Evolutionary conservation across 768 basidiomycete genomes (phyloP).

Genomic region (Chiua virens): DNA sequence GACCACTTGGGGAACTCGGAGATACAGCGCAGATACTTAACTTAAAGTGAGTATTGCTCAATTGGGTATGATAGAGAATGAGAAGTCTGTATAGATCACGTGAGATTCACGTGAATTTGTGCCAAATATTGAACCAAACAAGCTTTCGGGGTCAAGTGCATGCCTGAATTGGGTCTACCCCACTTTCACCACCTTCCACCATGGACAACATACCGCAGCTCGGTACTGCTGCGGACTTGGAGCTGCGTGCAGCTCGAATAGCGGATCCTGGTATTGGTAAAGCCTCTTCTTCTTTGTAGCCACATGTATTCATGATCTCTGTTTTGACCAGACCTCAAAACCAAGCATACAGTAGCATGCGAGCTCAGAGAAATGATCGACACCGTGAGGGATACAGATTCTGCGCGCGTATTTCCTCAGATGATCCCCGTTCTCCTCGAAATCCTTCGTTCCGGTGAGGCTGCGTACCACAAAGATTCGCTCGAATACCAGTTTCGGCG

Average conservation of each 20-base stretch:
- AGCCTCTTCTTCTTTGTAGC: conserved; percentile 11
- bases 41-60: too few relatives aligned
- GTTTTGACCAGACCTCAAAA: conserved; percentile 56
- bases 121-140: conserved; percentile 35
- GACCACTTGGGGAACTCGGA: too few relatives aligned
- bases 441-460: conserved; percentile 66
- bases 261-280: conserved; percentile 74
- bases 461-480: conserved; percentile 64
- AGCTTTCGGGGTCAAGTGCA: conserved; percentile 28
- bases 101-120: conserved; percentile 30
- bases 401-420: conserved; percentile 63
- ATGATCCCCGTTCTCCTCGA: conserved; percentile 75
- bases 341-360: conserved; percentile 66
- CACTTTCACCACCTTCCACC: conserved; percentile 8
- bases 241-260: conserved; percentile 68
- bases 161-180: not conserved
- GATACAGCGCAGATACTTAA: too few relatives aligned
- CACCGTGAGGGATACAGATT: conserved; percentile 72
- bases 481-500: conserved; percentile 82
- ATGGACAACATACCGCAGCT: conserved; percentile 48
- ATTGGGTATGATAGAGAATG: too few relatives aligned
- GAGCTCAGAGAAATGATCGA: conserved; percentile 85
- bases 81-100: too few relatives aligned
- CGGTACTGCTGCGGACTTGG: conserved; percentile 57
- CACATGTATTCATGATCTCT: not conserved